Base-by-base conservation (phyloP, 2,329 filamentous ascomycete genomes). In the Pseudogymnoascus sp. region DNA sequence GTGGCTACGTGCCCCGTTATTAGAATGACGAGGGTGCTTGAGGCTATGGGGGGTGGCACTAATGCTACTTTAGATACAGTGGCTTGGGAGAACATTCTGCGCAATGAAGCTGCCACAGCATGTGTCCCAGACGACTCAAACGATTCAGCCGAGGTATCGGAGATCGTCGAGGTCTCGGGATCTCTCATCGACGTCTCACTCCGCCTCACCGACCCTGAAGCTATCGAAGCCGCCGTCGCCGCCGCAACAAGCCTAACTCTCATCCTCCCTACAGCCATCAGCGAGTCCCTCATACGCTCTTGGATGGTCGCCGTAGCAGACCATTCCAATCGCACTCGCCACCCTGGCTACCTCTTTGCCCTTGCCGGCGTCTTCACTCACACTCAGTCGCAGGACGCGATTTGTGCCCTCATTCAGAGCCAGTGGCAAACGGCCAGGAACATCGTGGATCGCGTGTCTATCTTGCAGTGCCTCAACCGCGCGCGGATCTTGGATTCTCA, bases 401-500 rank as follows among this genome's bases (percentile, higher is more conserved):
- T 75, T 5, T 74, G 73, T 59, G 65, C 73, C 7, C 75, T 79
- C 2, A 70, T 86, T 10, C 66, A 76, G 13, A 71, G 75, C 52
- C 75, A 82, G n/a, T 86, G 83, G 83, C 66, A 67, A 1, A 71
- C 69, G 12, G 79, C 82, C 58, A 67, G 64, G 2, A 71, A 78
- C 19, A 73, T 83, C 13, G 80, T 83, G 9, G 80, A 77, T 3
- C 75, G 78, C 15, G 77, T 79, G 2, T 75, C 81, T 1, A 79
- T 86, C 23, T 71, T 86, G 10, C 77, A 80, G 61, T 81, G 79
- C 57, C 71, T 86, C 26, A 71, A 76, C 1, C 74, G 73, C 33
- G 79, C 77, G 60, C 72, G 72, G 5, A 69, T 80, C 3, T 48
- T 68, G 6, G 33, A 61, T 0, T 61, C 57, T 1, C 58, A 64